Base-by-base conservation (phyloP, 805 yeast species). In the Lipomyces yamanashiensis region DNA sequence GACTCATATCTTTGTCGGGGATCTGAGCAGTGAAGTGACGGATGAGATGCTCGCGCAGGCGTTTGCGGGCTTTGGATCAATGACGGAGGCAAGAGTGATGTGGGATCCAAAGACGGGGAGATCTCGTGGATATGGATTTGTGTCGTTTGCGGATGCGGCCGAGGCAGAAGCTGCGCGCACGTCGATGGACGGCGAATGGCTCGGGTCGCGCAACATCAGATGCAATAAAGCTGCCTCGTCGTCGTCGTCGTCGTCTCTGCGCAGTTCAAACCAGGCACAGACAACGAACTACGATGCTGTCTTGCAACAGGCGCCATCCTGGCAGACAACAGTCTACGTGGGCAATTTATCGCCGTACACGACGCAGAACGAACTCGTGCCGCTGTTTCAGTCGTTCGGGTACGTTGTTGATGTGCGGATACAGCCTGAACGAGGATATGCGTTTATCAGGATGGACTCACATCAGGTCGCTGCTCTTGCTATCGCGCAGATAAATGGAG, bases 381-480 rank as follows among this genome's bases (percentile, higher is more conserved):
- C 93, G 23, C 76, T 90, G 58, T 77, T 90, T 67, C 92, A 86
- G 73, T 86, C 84, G 69, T 90, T 90, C 74, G 97, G 97, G 6
- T 89, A 80, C 75, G 88, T 91, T 72, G 87, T 89, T 62, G 95
- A 89, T 70, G 85, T 91, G 73, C 88, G 88, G 75, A 84, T 88
- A 71, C 87, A 88, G 68, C 88, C 91, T 8, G 96, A 90, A 61
- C 84, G 84, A 67, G 95, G 93, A 5, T 91, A 93, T 78, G 96
- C 96, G 10, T 92, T 91, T 79, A 93, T 89, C 66, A 88, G 87
- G 75, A 90, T 86, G 73, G 96, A 89, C 72, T 82, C 90, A 49
- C 97, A 91, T 75, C 96, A 91, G 71, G 81, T 90, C 64, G 97
- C 97, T 5, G 96, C 96, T 1, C 79, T 89, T 72, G 96, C 96